Base-by-base conservation (phyloP, 148 eudicot genomes). In the Rhododendron molle region DNA sequence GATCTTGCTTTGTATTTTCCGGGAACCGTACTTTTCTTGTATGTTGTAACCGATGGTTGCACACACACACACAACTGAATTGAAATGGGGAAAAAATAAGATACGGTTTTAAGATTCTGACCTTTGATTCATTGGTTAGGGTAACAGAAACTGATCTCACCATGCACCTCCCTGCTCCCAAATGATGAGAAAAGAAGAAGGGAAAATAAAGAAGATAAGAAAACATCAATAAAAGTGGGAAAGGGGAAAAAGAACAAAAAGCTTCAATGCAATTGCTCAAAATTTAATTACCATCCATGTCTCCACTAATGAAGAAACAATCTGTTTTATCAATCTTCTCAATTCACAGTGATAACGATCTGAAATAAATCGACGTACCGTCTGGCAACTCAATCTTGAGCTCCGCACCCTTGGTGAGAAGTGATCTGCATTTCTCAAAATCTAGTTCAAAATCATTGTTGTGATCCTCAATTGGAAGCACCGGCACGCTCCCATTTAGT, bases 41-140 rank as follows among this genome's bases (percentile, higher is more conserved):
- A 30, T 32, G 20, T 71, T 32, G 76, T 71, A 71, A 14, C 38
- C 7, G 6, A 14, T 71, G 34, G 18, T 71, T 7, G 72, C 14
- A 0, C 7, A 5, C 76, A 0, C 76, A n/a, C 71, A n/a, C 28
- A n/a, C 13, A 32, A 71, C 20, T 30, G 76, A 71, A 28, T 32
- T 16, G 15, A 5, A 36, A 10, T 49, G 18, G 43, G 28, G 4
- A 3, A 47, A 26, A 85, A 44, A 36, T 5, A 2, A 40, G 3
- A 72, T 10, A 65, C 15, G 67, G 56, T 54, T 40, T 40, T 36
- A n/a, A 49, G 65, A 28, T 86, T 65, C 85, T 43, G 81, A 96
- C 99, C 99, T 93, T 94, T 10, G 92, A 94, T 84, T 94, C 94
- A 83, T 85, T 88, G 86, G 89, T 92, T n/a, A 92, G 87, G 85